Percentiles rank a stretch among this genome's conserved stretches.
phyloP scores from a whole-genome alignment of 2,329 filamentous ascomycete species.

The Monilinia fructicola region DNA sequence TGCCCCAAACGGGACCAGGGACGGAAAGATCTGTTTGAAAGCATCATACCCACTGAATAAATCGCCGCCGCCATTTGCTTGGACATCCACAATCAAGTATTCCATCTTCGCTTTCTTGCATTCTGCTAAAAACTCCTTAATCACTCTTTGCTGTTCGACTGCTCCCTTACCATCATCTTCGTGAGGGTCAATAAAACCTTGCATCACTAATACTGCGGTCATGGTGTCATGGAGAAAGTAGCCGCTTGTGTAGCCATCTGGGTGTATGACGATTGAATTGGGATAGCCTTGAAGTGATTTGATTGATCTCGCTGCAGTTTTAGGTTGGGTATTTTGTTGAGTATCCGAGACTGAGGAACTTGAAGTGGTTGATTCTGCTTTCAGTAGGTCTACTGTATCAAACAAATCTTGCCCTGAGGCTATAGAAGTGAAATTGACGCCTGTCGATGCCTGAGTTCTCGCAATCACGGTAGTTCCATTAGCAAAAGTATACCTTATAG shows the following conservation, averaged over 20 bases:
- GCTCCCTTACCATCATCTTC: not conserved
- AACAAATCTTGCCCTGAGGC: slow-evolving; percentile 28
- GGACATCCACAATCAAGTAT: slow-evolving; percentile 51
- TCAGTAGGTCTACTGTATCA: slow-evolving; percentile 21
- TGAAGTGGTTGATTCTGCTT: slow-evolving; percentile 11
- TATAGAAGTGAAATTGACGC: slow-evolving; percentile 30
- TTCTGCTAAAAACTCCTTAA: slow-evolving; percentile 17
- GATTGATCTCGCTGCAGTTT: slow-evolving; percentile 5
- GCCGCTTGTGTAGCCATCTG: slow-evolving; percentile 27
- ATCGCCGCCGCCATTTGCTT: slow-evolving; percentile 57
- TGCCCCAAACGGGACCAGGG: slow-evolving; percentile 34
- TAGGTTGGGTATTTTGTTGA: not conserved
- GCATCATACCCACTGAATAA: slow-evolving; percentile 49
- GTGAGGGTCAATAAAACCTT: slow-evolving; percentile 32
- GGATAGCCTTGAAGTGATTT: slow-evolving; percentile 27
- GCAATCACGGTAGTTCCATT: slow-evolving; percentile 41
- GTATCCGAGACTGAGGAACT: slow-evolving; percentile 5
- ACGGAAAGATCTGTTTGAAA: slow-evolving; percentile 45
- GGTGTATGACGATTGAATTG: slow-evolving; percentile 23
- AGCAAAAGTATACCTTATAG: slow-evolving; percentile 41
- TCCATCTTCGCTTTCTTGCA: slow-evolving; percentile 21
- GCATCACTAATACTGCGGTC: slow-evolving; percentile 30
- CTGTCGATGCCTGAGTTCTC: slow-evolving; percentile 37
- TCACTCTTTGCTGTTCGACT: slow-evolving; percentile 14
- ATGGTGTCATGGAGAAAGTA: slow-evolving; percentile 31